Conservation (phyloP, 176 grass and related monocot genomes). For the Alopecurus myosuroides region DNA sequence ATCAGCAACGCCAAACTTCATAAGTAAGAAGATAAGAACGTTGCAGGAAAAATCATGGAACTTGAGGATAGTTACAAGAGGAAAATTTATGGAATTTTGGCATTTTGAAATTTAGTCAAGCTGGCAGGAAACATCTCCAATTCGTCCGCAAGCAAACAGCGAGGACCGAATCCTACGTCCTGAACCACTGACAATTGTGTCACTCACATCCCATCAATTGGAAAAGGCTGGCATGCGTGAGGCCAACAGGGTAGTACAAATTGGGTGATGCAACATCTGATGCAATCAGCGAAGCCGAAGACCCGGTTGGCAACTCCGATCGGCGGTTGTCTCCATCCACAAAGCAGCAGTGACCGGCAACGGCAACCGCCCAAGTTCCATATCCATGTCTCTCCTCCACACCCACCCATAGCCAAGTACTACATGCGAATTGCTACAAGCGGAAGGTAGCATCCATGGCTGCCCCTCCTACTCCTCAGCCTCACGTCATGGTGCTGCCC, state of each 20-base stretch:
- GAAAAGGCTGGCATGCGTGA: neutral
- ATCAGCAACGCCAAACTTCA: too few relatives aligned
- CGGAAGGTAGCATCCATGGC: conserved; percentile 12
- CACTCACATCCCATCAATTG: neutral
- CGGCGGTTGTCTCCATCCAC: neutral
- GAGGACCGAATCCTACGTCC: too few relatives aligned
- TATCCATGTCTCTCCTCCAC: neutral
- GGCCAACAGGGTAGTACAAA: neutral
- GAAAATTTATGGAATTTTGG: too few relatives aligned
- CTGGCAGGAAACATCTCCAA: too few relatives aligned
- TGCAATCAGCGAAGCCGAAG: neutral
- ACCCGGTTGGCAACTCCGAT: neutral
- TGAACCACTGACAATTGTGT: neutral
- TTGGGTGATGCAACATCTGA: neutral
- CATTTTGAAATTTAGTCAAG: too few relatives aligned
- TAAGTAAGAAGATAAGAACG: too few relatives aligned
- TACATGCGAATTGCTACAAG: too few relatives aligned
- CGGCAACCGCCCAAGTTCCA: neutral
- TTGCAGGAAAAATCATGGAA: too few relatives aligned
- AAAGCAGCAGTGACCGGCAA: too few relatives aligned
- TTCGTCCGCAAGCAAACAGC: too few relatives aligned
- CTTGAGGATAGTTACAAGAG: too few relatives aligned
- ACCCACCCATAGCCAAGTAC: too few relatives aligned
- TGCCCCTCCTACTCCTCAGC: neutral
- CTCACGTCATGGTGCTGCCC: conserved; percentile 33